Percentiles rank a stretch among this genome's conserved stretches.
These are phyloP conservation scores for Buddleja alternifolia DNA, from an alignment of 257 asterid species.

Conservation along the genomic window DNA sequence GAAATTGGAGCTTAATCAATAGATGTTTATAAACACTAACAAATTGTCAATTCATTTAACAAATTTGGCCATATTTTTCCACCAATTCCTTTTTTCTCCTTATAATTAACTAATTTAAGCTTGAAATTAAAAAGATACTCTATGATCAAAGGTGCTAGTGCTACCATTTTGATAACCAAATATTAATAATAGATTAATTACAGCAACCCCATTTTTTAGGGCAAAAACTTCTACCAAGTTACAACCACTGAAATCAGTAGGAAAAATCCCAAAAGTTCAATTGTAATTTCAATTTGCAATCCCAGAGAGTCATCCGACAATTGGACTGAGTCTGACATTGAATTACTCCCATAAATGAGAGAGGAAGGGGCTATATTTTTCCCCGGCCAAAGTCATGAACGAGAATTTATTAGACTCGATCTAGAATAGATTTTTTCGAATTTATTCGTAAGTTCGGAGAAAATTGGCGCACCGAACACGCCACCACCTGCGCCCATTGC, in stretches of 20 bases:
- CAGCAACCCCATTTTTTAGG: constrained; percentile 30
- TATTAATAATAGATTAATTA: constrained; percentile 20
- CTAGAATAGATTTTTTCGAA: too few relatives aligned
- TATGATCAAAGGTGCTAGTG: not conserved
- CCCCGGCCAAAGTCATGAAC: constrained; percentile 15
- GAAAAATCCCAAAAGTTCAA: constrained; percentile 19
- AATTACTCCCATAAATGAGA: too few relatives aligned
- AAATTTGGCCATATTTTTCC: not conserved
- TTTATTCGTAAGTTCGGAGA: constrained; percentile 35
- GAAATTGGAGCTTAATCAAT: too few relatives aligned
- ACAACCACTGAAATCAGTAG: constrained; percentile 20
- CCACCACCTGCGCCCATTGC: constrained; percentile 90
- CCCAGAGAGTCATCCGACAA: too few relatives aligned
- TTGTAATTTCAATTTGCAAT: constrained; percentile 4
- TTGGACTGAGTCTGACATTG: too few relatives aligned
- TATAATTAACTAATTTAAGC: not conserved
- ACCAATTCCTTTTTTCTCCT: not conserved
- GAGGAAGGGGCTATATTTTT: too few relatives aligned
- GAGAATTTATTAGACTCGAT: too few relatives aligned
- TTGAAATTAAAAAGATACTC: not conserved
- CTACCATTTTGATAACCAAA: not conserved
- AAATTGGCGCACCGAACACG: constrained; percentile 57
- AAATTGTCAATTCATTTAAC: too few relatives aligned
- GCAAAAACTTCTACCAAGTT: constrained; percentile 23
- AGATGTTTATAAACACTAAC: too few relatives aligned